phyloP scores from a whole-genome alignment of 1,284 basidiomycete genomes.

The Boletellus deceptivus region DNA sequence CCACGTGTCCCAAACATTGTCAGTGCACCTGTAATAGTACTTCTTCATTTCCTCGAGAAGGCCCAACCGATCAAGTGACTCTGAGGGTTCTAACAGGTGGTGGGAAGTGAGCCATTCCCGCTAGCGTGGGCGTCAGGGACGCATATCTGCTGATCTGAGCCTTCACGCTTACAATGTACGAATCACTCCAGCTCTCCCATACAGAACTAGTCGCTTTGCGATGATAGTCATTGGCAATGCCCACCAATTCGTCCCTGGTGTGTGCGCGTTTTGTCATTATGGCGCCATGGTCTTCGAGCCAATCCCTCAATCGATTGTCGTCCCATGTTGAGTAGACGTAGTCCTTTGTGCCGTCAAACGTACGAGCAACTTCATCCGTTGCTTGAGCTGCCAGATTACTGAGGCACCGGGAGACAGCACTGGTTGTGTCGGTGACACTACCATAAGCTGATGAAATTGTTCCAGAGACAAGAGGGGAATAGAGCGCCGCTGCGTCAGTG shows the following conservation, averaged over 20 bases:
- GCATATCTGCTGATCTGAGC: not conserved
- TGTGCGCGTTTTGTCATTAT: slow-evolving; percentile 64
- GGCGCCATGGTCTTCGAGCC: slow-evolving; percentile 73
- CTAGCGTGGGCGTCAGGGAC: slow-evolving; percentile 36
- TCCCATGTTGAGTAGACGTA: slow-evolving; percentile 89
- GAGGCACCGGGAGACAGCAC: slow-evolving; percentile 48
- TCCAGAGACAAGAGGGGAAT: slow-evolving; percentile 51
- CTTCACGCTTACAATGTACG: slow-evolving; percentile 62
- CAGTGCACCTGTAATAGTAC: slow-evolving; percentile 70
- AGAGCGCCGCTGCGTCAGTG: slow-evolving; percentile 51
- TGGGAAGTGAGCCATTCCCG: slow-evolving; percentile 82
- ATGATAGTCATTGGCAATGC: slow-evolving; percentile 70
- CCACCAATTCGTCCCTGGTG: slow-evolving; percentile 65
- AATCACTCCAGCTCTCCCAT: slow-evolving; percentile 85
- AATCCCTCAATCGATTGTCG: slow-evolving; percentile 67
- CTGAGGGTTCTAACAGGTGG: slow-evolving; percentile 37
- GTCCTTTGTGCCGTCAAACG: slow-evolving; percentile 75
- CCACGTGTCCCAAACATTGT: slow-evolving; percentile 72
- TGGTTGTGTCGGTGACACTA: slow-evolving; percentile 18
- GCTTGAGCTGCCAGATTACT: slow-evolving; percentile 46
- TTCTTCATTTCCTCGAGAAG: slow-evolving; percentile 69
- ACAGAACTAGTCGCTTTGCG: slow-evolving; percentile 58
- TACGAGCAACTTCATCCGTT: slow-evolving; percentile 53
- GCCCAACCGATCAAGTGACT: slow-evolving; percentile 50
- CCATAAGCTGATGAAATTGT: slow-evolving; percentile 56